Percentiles rank a stretch among this genome's conserved stretches.
phyloP scores from a whole-genome alignment of 495 filamentous ascomycete genomes.

The Tuber calosporum region DNA sequence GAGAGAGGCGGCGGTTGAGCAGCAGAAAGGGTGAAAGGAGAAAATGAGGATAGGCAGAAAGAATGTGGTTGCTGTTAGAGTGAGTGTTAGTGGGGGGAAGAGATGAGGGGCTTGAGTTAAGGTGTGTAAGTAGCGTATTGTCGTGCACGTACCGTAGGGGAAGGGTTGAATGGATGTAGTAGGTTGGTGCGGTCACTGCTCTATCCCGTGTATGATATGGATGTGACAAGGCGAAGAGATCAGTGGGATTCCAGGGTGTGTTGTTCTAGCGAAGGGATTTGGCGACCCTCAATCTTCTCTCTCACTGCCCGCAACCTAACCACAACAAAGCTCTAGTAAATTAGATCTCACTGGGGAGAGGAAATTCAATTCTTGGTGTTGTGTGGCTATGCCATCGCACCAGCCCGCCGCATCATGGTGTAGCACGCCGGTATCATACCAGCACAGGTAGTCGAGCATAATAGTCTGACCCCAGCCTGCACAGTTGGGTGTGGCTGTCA shows the following conservation, averaged over 20 bases:
- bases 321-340: background rate
- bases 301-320: background rate
- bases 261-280: background rate
- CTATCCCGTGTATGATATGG: background rate
- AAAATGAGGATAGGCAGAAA: background rate
- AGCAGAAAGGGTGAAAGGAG: background rate
- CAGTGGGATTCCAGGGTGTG: background rate
- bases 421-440: background rate
- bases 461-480: background rate
- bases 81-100: conserved; percentile 1
- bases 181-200: background rate
- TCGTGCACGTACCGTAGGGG: background rate
- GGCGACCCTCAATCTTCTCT: conserved; percentile 8
- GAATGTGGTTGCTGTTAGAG: background rate
- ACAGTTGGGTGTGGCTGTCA: background rate
- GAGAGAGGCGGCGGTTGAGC: background rate
- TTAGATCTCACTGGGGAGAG: background rate
- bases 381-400: background rate
- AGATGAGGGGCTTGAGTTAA: conserved; percentile 4
- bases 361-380: background rate
- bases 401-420: background rate
- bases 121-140: background rate
- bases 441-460: no score
- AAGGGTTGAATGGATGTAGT: background rate
- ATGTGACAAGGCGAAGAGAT: background rate